phyloP scores from a whole-genome alignment of 768 basidiomycete species.

The Brasilioporus rufonigricans region DNA sequence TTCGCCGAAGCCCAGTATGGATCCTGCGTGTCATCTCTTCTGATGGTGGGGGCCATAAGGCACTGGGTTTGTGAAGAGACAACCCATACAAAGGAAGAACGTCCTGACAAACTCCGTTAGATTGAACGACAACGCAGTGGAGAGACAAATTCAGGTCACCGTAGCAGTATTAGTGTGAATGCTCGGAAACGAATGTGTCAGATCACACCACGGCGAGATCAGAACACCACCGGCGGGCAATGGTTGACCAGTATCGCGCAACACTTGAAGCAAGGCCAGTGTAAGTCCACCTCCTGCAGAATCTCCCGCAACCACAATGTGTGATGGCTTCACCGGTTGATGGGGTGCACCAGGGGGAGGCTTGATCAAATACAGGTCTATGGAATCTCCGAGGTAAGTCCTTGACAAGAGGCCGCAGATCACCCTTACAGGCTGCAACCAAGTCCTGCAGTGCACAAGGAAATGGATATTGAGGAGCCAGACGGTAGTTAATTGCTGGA shows the following conservation, averaged over 20 bases:
- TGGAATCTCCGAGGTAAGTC: background rate
- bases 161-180: slow-evolving; percentile 82
- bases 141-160: slow-evolving; percentile 38
- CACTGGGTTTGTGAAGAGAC: slow-evolving; percentile 75
- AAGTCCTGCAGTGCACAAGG: slow-evolving; percentile 90
- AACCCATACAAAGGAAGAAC: slow-evolving; percentile 75
- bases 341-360: slow-evolving; percentile 82
- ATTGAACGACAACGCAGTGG: background rate
- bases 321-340: slow-evolving; percentile 71
- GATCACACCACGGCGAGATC: slow-evolving; percentile 89
- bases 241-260: slow-evolving; percentile 83
- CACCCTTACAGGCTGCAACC: slow-evolving; percentile 73
- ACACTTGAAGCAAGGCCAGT: slow-evolving; percentile 78
- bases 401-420: background rate
- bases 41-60: slow-evolving; percentile 74
- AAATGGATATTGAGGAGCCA: slow-evolving; percentile 97
- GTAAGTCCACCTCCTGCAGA: slow-evolving; percentile 91
- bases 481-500: slow-evolving; percentile 72
- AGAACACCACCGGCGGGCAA: slow-evolving; percentile 84
- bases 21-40: slow-evolving; percentile 58
- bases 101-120: slow-evolving; percentile 48
- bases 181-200: slow-evolving; percentile 96
- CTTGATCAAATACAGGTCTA: slow-evolving; percentile 86
- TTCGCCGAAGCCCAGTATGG: slow-evolving; percentile 56
- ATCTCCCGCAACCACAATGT: slow-evolving; percentile 86